These are phyloP conservation scores for Xylaria scruposa DNA, from an alignment of 495 filamentous ascomycete species.

Conservation along the genomic window DNA sequence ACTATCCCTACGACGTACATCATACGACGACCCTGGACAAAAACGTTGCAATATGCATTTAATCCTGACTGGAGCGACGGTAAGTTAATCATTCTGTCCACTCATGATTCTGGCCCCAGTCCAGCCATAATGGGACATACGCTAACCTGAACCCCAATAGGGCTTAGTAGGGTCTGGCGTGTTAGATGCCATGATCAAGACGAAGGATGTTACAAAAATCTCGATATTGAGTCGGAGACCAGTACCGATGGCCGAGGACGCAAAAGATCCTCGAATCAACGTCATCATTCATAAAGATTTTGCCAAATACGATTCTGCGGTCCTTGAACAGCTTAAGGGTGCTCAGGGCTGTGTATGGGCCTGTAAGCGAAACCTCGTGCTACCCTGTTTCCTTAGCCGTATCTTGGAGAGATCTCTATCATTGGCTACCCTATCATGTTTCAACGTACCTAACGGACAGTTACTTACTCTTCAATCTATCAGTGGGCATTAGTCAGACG, in stretches of 20 bases:
- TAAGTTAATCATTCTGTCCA: not conserved
- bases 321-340: slow-evolving; percentile 66
- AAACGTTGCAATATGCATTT: slow-evolving; percentile 62
- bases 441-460: not conserved
- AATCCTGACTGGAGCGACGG: slow-evolving; percentile 75
- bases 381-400: not conserved
- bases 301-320: slow-evolving; percentile 55
- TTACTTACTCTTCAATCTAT: slow-evolving; percentile 6
- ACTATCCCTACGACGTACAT: not conserved
- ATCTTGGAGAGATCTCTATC: not conserved
- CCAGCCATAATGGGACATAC: not conserved
- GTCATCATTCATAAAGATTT: slow-evolving; percentile 74
- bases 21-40: not conserved
- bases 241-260: slow-evolving; percentile 67
- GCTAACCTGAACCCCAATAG: slow-evolving; percentile 9
- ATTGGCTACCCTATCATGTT: not conserved
- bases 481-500: slow-evolving; percentile 63
- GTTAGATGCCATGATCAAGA: slow-evolving; percentile 68
- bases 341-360: slow-evolving; percentile 76
- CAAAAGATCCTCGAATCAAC: slow-evolving; percentile 61
- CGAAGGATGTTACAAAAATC: slow-evolving; percentile 62
- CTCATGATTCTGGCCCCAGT: not conserved
- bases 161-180: slow-evolving; percentile 72
- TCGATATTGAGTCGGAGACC: slow-evolving; percentile 71
- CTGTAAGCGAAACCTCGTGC: slow-evolving; percentile 21